phyloP scores from a whole-genome alignment of 2,329 filamentous ascomycete genomes.

The Bimuria novae-zelandiae region DNA sequence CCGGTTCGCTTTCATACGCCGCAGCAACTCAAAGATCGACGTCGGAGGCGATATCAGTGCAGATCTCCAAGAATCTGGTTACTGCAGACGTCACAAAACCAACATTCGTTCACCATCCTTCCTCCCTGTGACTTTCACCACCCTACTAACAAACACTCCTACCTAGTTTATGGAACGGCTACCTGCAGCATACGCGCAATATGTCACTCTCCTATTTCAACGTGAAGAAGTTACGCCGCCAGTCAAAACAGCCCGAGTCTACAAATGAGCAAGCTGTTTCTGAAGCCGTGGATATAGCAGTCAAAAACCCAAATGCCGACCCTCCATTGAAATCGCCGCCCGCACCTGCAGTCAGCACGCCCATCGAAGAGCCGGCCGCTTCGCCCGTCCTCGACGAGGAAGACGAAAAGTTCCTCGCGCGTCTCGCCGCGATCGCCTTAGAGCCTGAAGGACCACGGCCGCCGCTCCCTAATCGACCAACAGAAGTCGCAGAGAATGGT shows the following conservation, averaged over 20 bases:
- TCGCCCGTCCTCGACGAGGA: slow-evolving; percentile 62
- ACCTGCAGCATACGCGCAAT: not conserved
- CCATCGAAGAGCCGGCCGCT: slow-evolving; percentile 32
- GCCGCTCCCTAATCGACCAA: slow-evolving; percentile 47
- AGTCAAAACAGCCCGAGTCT: slow-evolving; percentile 35
- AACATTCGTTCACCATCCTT: too few relatives aligned
- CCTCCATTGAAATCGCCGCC: slow-evolving; percentile 26
- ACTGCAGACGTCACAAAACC: slow-evolving; percentile 2
- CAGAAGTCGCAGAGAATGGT: slow-evolving; percentile 39
- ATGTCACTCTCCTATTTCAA: slow-evolving; percentile 39
- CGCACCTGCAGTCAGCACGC: slow-evolving; percentile 28
- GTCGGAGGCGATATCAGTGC: slow-evolving; percentile 19
- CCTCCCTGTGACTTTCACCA: too few relatives aligned
- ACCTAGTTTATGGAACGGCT: not conserved
- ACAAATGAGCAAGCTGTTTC: slow-evolving; percentile 5
- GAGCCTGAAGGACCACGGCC: slow-evolving; percentile 47
- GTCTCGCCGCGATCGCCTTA: slow-evolving; percentile 53
- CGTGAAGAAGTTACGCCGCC: slow-evolving; percentile 39
- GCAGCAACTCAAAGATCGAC: slow-evolving; percentile 16
- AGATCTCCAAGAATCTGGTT: not conserved
- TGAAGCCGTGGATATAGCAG: not conserved
- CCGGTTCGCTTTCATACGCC: slow-evolving; percentile 23
- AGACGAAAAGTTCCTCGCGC: slow-evolving; percentile 62
- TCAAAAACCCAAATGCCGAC: slow-evolving; percentile 26
- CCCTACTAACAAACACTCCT: not conserved